Percentiles rank a stretch among this genome's conserved stretches.
Evolutionary conservation across 495 filamentous ascomycete species (phyloP).

Genomic region (Tuber borchii): DNA sequence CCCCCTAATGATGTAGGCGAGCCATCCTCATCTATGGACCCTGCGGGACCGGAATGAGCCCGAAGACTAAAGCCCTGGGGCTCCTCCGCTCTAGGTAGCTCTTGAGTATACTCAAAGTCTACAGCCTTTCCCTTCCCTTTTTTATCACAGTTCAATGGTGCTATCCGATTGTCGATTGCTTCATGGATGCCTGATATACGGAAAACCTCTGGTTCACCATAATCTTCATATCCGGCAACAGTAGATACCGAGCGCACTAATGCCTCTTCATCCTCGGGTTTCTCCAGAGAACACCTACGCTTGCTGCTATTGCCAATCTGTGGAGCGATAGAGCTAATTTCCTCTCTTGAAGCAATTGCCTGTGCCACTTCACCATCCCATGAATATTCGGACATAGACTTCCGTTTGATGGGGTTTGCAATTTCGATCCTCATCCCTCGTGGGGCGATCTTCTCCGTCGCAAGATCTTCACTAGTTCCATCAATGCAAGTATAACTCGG

Average conservation of each 20-base stretch:
- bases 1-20: not conserved
- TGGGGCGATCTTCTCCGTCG: not conserved
- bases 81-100: not conserved
- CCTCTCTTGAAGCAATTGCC: not conserved
- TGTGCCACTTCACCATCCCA: not conserved
- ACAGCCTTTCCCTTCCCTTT: not conserved
- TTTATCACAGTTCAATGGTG: not conserved
- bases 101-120: not conserved
- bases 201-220: conserved; percentile 26
- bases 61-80: not conserved
- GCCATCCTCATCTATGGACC: not conserved
- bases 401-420: conserved; percentile 13
- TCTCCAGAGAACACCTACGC: conserved; percentile 25
- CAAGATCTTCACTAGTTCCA: not conserved
- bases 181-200: conserved; percentile 22
- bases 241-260: conserved; percentile 1
- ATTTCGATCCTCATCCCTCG: conserved; percentile 22
- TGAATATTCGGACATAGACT: conserved; percentile 1
- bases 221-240: not conserved
- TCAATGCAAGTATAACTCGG: not conserved
- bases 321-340: not conserved
- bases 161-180: not conserved
- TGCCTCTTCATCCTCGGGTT: conserved; percentile 6
- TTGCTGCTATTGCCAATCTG: conserved; percentile 7
- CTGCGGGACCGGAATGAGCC: not conserved